Conservation (phyloP, 2,329 filamentous ascomycete genomes). For the Penicillium sp. region DNA sequence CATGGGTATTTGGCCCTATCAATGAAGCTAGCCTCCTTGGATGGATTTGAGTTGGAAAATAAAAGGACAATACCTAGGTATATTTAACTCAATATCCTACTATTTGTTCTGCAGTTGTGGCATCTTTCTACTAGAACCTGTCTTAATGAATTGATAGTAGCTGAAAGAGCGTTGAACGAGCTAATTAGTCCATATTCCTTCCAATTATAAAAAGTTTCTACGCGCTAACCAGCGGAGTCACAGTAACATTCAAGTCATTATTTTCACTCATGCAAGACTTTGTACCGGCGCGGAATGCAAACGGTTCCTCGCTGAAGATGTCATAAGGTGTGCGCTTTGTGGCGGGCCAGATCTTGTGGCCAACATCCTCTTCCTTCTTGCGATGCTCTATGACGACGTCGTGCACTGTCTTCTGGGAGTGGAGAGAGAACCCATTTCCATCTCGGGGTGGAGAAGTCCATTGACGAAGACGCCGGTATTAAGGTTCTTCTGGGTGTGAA, state of each 20-base stretch:
- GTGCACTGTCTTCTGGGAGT: conserved; percentile 60
- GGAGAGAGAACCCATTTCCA: conserved; percentile 63
- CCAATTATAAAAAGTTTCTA: too few relatives aligned
- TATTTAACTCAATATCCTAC: too few relatives aligned
- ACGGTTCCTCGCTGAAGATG: conserved; percentile 23
- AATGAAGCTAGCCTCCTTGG: too few relatives aligned
- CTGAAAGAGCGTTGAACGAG: too few relatives aligned
- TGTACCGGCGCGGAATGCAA: conserved; percentile 24
- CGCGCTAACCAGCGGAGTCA: too few relatives aligned
- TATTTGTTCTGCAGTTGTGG: too few relatives aligned
- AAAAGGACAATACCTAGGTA: too few relatives aligned
- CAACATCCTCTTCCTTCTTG: conserved; percentile 49
- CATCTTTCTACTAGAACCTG: too few relatives aligned
- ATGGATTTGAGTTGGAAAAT: too few relatives aligned
- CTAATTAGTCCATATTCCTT: too few relatives aligned
- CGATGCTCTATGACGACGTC: conserved; percentile 54
- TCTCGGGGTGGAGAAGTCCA: conserved; percentile 64
- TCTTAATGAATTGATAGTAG: too few relatives aligned
- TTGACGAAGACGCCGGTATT: conserved; percentile 66
- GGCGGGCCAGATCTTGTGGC: conserved; percentile 59
- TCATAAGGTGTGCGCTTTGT: conserved; percentile 24
- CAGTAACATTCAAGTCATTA: conserved; percentile 7
- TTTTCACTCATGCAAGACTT: conserved; percentile 8
- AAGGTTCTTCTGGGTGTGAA: conserved; percentile 63
- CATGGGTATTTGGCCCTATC: too few relatives aligned